Conservation (phyloP, 805 yeast genomes). For the Tetrapisispora fleetii region DNA sequence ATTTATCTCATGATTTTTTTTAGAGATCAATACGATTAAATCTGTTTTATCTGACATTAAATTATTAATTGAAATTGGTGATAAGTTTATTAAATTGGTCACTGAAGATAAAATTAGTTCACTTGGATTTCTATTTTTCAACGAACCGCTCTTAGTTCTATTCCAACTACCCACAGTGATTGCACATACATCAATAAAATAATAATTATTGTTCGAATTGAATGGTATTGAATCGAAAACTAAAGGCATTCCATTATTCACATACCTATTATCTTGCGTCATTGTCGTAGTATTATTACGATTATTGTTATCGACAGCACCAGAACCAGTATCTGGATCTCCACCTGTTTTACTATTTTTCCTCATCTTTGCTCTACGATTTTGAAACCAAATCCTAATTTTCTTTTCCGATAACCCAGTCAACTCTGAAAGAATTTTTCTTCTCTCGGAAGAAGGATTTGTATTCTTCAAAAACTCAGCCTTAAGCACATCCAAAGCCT, state of each 20-base stretch:
- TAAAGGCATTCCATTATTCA: not conserved
- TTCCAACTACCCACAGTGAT: conserved; percentile 77
- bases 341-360: conserved; percentile 24
- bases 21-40: conserved; percentile 57
- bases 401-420: conserved; percentile 82
- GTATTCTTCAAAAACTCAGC: conserved; percentile 62
- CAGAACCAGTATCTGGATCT: not conserved
- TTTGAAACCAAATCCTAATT: conserved; percentile 90
- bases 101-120: conserved; percentile 25
- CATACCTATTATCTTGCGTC: not conserved
- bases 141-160: conserved; percentile 56
- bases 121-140: conserved; percentile 25
- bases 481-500: conserved; percentile 57
- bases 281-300: not conserved
- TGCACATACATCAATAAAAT: conserved; percentile 56
- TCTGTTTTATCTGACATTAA: conserved; percentile 60
- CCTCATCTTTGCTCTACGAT: conserved; percentile 69
- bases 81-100: conserved; percentile 45
- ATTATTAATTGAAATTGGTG: conserved; percentile 55
- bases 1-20: conserved; percentile 61
- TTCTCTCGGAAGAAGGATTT: conserved; percentile 62
- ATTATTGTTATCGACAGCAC: not conserved
- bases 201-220: conserved; percentile 53
- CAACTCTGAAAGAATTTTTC: conserved; percentile 58
- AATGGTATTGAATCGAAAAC: conserved; percentile 39